A percentile compares a stretch with the other conserved stretches of the same genome.
phyloP scores from a whole-genome alignment of 441 rosid genomes.

The Pelargonium myrrhifolium region DNA sequence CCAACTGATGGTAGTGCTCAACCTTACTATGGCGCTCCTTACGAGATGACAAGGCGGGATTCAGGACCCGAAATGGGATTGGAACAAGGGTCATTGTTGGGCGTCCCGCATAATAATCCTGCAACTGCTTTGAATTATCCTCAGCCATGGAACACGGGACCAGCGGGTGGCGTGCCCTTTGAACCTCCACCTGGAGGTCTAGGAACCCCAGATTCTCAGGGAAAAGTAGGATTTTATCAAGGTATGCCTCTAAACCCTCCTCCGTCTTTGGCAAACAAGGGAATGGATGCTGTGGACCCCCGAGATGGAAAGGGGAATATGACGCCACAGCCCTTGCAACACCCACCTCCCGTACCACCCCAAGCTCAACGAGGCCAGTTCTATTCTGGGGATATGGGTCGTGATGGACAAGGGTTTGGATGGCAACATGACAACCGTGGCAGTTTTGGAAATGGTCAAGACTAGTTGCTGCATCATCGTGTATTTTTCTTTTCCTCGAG shows the following conservation, averaged over 20 bases:
- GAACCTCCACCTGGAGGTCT: constrained; percentile 35
- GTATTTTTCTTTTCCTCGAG: neutral
- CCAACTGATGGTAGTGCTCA: constrained; percentile 56
- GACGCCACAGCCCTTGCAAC: constrained; percentile 36
- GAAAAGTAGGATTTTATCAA: constrained; percentile 37
- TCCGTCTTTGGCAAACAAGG: constrained; percentile 30
- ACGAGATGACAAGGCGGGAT: constrained; percentile 44
- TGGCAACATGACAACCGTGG: constrained; percentile 78
- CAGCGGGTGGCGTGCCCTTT: constrained; percentile 26
- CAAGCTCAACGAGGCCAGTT: constrained; percentile 46
- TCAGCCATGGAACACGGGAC: constrained; percentile 60
- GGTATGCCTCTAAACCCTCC: constrained; percentile 35
- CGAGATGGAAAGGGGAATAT: constrained; percentile 45
- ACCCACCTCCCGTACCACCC: constrained; percentile 32
- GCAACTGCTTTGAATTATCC: constrained; percentile 47
- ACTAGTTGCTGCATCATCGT: constrained; percentile 18
- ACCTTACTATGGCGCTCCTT: constrained; percentile 51
- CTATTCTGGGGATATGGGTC: constrained; percentile 43
- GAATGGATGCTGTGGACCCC: constrained; percentile 35
- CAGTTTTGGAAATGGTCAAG: constrained; percentile 45
- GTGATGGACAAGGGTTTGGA: constrained; percentile 54
- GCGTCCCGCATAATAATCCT: constrained; percentile 58
- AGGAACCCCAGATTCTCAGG: constrained; percentile 40
- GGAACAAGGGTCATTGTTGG: constrained; percentile 67
- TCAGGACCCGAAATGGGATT: constrained; percentile 47